Percentiles rank a stretch among this genome's conserved stretches.
Evolutionary conservation across 1,284 basidiomycete species (phyloP).

Genomic region (Moesziomyces sp.): DNA sequence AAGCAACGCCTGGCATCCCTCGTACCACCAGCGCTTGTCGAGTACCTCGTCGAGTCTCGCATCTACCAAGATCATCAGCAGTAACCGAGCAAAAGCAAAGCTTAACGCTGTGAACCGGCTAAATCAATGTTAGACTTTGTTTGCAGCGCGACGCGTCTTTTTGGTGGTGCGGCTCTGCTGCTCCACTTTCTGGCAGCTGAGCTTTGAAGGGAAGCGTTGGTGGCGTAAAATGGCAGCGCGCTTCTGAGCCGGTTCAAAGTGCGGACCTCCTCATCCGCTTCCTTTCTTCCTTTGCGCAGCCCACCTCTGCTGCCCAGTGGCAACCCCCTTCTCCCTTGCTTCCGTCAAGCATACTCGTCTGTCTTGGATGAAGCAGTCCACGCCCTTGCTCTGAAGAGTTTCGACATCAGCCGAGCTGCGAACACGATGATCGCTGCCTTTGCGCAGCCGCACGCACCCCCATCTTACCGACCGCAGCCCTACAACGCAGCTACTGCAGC

Average conservation of each 20-base stretch:
- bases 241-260: neutral
- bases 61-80: conserved; percentile 27
- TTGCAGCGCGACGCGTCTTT: neutral
- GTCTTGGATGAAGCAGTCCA: too few species aligned
- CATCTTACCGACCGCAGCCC: too few species aligned
- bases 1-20: conserved; percentile 10
- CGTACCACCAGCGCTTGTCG: conserved; percentile 46
- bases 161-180: neutral
- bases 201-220: neutral
- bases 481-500: too few species aligned
- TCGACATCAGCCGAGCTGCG: too few species aligned
- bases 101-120: neutral
- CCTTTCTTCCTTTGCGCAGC: too few species aligned
- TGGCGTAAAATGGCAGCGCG: neutral
- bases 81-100: neutral
- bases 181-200: neutral
- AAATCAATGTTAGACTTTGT: neutral
- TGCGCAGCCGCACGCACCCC: too few species aligned
- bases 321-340: too few species aligned
- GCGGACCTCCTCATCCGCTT: too few species aligned
- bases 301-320: too few species aligned
- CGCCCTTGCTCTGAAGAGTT: too few species aligned
- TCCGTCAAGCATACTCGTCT: too few species aligned
- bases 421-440: too few species aligned
- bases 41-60: conserved; percentile 39